These are phyloP conservation scores for Apiospora rasikravindrae DNA, from an alignment of 2,329 filamentous ascomycete genomes.

Conservation along the genomic window DNA sequence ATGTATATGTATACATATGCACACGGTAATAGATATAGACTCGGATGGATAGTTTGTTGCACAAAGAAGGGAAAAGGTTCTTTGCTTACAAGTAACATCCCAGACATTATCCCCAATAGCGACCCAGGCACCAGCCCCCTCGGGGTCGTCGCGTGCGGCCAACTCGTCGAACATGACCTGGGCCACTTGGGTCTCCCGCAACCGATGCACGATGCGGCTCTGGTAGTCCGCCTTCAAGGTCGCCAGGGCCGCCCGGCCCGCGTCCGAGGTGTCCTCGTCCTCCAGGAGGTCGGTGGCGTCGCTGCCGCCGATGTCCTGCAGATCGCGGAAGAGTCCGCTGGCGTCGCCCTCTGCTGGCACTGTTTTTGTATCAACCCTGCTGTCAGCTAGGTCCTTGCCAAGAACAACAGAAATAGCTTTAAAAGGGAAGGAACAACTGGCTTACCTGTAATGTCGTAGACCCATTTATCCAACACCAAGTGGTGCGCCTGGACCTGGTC, in stretches of 20 bases:
- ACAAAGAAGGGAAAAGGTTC: not conserved
- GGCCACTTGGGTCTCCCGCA: not conserved
- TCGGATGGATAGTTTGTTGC: too few relatives aligned
- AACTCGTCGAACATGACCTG: not conserved
- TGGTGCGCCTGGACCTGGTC: not conserved
- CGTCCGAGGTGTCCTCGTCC: not conserved
- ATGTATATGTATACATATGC: too few relatives aligned
- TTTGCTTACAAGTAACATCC: not conserved
- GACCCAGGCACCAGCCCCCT: not conserved
- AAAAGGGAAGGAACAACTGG: too few relatives aligned
- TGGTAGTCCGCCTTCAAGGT: not conserved
- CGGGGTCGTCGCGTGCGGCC: not conserved
- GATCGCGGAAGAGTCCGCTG: not conserved
- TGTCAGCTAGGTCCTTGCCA: not conserved
- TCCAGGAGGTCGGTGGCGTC: not conserved
- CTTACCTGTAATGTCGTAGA: not conserved
- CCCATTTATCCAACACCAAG: not conserved
- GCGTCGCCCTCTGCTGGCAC: not conserved
- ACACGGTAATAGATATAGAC: too few relatives aligned
- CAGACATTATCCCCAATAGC: not conserved
- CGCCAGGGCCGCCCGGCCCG: not conserved
- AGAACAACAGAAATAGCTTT: not conserved
- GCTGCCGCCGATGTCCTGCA: not conserved
- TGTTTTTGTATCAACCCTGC: fast-evolving
- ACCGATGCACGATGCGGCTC: not conserved